Base-by-base conservation (phyloP, 495 filamentous ascomycete genomes). In the Lasiosphaeris hirsuta region DNA sequence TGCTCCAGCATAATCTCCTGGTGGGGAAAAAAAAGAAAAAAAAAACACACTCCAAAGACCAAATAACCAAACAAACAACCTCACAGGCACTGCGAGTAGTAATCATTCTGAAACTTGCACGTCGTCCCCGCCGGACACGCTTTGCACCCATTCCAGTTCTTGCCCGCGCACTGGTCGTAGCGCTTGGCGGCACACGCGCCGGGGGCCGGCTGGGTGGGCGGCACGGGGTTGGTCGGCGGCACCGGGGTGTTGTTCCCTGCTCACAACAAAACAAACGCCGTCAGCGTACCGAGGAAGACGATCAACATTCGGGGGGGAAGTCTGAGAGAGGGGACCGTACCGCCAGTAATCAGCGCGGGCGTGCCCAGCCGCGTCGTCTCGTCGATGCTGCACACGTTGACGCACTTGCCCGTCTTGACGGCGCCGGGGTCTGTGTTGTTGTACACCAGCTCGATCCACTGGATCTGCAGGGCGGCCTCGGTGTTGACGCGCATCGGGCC, bases 381-480 rank as follows among this genome's bases (percentile, higher is more conserved):
- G 61, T 81, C 78, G 41, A 81, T 75, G 54, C 76, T 78, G 61
- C 78, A 81, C 10, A 81, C 65, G 33, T 72, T 74, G 18, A 58
- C 42, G 56, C 78, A 81, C 14, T 57, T 56, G 10, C 59, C 66
- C 33, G 39, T 56, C 40, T 58, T 64, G 5, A 46, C 50, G 10
- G 44, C 38, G 46, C 57, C 50, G 11, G 55, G 61, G 43, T 70
- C 68, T 7, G 73, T 77, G 19, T 63, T 82, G 64, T 92, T 92
- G 61, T 86, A 92, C 1, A 83, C 82, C 64, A 90, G 66, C 61
- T 91, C 86, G 35, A 91, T 84, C 80, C 85, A 90, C 64, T 89
- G 84, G 43, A 91, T 79, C 59, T 86, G 85, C 62, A 90, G 69
- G 49, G 78, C 77, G 3, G 89, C 86, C 46, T 77, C 75, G 3